Evolutionary conservation across 2,329 filamentous ascomycete genomes (phyloP).

Genomic region (Furcasterigmium sp.): DNA sequence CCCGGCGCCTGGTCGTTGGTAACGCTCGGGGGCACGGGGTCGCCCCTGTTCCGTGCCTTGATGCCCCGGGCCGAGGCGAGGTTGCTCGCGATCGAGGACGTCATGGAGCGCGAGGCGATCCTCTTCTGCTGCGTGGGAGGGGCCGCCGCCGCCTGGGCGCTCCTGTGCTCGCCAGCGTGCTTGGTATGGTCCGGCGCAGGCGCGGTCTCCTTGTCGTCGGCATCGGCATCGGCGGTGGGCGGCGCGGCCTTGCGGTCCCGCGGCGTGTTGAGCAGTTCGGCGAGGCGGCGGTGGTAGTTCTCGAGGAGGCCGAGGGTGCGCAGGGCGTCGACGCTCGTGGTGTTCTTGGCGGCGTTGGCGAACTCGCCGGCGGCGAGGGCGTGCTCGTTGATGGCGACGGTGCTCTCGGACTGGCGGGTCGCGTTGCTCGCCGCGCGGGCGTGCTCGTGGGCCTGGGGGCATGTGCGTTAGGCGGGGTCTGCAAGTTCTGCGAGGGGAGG

Average conservation of each 20-base stretch:
- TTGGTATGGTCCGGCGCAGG: conserved; percentile 4
- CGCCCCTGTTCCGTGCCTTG: conserved; percentile 55
- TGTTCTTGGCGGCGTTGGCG: conserved; percentile 71
- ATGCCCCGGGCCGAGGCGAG: conserved; percentile 83
- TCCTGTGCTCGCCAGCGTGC: too few species aligned
- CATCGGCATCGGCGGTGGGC: conserved; percentile 23
- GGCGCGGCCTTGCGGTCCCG: conserved; percentile 42
- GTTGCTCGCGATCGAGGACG: conserved; percentile 84
- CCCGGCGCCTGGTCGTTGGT: conserved; percentile 71
- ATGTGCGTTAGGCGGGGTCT: neutral
- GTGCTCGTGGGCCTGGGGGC: conserved; percentile 73
- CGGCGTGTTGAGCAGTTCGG: conserved; percentile 72
- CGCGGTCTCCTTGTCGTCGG: conserved; percentile 30
- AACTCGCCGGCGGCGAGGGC: conserved; percentile 85
- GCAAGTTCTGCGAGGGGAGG: conserved; percentile 16
- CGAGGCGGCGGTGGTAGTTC: conserved; percentile 79
- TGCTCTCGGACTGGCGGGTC: conserved; percentile 67
- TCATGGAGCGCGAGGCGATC: conserved; percentile 57
- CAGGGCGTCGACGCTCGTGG: conserved; percentile 65
- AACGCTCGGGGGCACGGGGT: conserved; percentile 66
- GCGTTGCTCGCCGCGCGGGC: conserved; percentile 78
- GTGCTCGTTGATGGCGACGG: conserved; percentile 82
- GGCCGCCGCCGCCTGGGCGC: too few species aligned
- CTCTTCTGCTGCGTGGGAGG: conserved; percentile 35
- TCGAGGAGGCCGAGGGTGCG: conserved; percentile 82